Percentiles rank a stretch among this genome's conserved stretches.
Evolutionary conservation across 1,284 basidiomycete genomes (phyloP).

Genomic region (Hymenochaete sp.): DNA sequence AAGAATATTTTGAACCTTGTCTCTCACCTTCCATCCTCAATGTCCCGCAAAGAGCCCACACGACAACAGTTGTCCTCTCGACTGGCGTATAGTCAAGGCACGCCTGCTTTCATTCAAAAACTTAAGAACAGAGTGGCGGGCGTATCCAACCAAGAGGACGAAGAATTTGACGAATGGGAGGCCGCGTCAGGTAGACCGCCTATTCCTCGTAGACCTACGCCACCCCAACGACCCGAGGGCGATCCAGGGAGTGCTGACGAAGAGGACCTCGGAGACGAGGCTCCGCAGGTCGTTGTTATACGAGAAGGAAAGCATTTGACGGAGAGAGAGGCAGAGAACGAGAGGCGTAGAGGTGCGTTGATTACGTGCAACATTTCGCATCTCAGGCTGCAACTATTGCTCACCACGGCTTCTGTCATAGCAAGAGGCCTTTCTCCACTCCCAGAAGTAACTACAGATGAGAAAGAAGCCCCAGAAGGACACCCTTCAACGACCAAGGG

Average conservation of each 20-base stretch:
- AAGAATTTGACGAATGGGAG: constrained; percentile 32
- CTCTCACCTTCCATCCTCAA: background rate
- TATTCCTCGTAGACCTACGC: constrained; percentile 55
- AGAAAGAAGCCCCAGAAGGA: constrained; percentile 12
- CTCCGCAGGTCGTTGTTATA: constrained; percentile 78
- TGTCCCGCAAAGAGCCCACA: constrained; percentile 51
- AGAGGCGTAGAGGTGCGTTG: constrained; percentile 60
- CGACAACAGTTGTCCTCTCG: constrained; percentile 56
- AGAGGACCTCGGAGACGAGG: constrained; percentile 63
- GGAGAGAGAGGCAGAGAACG: constrained; percentile 66
- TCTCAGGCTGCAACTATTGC: background rate
- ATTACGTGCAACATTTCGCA: background rate
- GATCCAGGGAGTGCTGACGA: constrained; percentile 70
- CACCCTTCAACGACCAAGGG: constrained; percentile 14
- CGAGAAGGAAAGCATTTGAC: constrained; percentile 78
- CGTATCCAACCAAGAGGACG: constrained; percentile 29
- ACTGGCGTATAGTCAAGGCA: constrained; percentile 45
- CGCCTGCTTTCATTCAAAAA: constrained; percentile 52
- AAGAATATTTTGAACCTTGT: background rate
- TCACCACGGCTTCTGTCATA: constrained; percentile 20
- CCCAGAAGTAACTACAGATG: constrained; percentile 7
- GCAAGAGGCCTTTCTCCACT: constrained; percentile 45
- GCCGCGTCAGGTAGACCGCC: constrained; percentile 60
- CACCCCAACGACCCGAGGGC: constrained; percentile 55
- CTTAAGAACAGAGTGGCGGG: constrained; percentile 53